Conservation (phyloP, 169 alveolate species). For the Cryptosporidium muris region DNA sequence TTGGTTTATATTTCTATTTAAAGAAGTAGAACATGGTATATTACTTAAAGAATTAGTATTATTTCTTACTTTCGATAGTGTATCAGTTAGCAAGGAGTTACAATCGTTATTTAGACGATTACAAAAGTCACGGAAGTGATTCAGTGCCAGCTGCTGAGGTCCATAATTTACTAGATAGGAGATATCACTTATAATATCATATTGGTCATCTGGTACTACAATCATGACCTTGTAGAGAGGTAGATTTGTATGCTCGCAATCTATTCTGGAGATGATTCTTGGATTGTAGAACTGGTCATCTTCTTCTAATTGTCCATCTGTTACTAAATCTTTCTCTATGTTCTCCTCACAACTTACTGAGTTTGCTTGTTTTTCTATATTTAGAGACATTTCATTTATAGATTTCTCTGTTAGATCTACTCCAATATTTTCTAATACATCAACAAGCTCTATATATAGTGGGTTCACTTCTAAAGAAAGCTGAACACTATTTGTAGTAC, state of each 20-base stretch:
- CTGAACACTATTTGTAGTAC: background rate
- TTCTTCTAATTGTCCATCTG: background rate
- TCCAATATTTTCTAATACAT: slow-evolving; percentile 22
- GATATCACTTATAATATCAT: slow-evolving; percentile 9
- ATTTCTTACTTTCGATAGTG: background rate
- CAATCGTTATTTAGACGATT: slow-evolving; percentile 7
- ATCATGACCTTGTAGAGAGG: slow-evolving; percentile 49
- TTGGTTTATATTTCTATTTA: too few species aligned
- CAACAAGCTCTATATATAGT: slow-evolving; percentile 29
- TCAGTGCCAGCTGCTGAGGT: slow-evolving; percentile 43
- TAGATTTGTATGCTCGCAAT: background rate
- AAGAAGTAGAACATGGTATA: too few species aligned
- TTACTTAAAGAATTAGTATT: too few species aligned
- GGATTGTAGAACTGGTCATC: background rate
- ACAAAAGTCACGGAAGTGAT: slow-evolving; percentile 9
- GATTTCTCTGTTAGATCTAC: slow-evolving; percentile 11
- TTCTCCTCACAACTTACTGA: background rate
- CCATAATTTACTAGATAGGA: slow-evolving; percentile 21
- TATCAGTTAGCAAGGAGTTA: background rate
- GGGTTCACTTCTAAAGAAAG: slow-evolving; percentile 64
- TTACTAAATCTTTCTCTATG: background rate
- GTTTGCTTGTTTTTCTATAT: background rate
- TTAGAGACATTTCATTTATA: background rate
- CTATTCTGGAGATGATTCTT: background rate
- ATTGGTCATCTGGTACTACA: slow-evolving; percentile 38